Conservation (phyloP, 768 basidiomycete species). For the Suillus sp. region DNA sequence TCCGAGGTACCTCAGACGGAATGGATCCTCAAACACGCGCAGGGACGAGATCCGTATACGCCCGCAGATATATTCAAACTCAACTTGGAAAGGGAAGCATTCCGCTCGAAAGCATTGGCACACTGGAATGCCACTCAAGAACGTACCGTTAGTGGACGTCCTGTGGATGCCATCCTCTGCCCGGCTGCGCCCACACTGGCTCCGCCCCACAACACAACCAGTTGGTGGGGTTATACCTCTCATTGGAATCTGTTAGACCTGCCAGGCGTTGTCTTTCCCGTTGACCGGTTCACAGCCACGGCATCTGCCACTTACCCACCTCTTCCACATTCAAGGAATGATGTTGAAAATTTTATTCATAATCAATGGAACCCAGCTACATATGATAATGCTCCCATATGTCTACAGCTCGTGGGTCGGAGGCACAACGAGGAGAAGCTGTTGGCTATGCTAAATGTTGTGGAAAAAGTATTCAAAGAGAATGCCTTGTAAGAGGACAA, state of each 20-base stretch:
- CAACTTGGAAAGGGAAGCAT: slow-evolving; percentile 44
- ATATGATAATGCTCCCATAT: slow-evolving; percentile 46
- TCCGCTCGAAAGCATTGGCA: slow-evolving; percentile 41
- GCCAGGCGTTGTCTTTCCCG: slow-evolving; percentile 50
- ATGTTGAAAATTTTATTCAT: slow-evolving; percentile 37
- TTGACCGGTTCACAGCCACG: slow-evolving; percentile 37
- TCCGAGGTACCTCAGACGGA: slow-evolving; percentile 42
- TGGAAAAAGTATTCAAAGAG: slow-evolving; percentile 35
- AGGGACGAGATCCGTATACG: slow-evolving; percentile 38
- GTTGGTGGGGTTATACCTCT: slow-evolving; percentile 53
- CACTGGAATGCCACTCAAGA: slow-evolving; percentile 47
- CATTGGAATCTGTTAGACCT: slow-evolving; percentile 58
- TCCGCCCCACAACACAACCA: slow-evolving; percentile 47
- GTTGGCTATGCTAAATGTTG: slow-evolving; percentile 43
- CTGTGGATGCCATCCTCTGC: slow-evolving; percentile 49
- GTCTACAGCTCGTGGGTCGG: slow-evolving; percentile 52
- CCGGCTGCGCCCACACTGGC: slow-evolving; percentile 51
- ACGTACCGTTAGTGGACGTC: slow-evolving; percentile 43
- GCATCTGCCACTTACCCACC: slow-evolving; percentile 18
- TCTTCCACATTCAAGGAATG: slow-evolving; percentile 35
- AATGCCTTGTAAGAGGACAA: neutral
- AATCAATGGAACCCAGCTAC: slow-evolving; percentile 44
- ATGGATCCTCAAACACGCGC: slow-evolving; percentile 47
- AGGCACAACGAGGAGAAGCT: slow-evolving; percentile 53
- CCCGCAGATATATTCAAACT: slow-evolving; percentile 48